Evolutionary conservation across 129 eudicot species (phyloP), one percentile per base, ranked within the genome.

Genomic region (Gnaphalium uliginosum): DNA sequence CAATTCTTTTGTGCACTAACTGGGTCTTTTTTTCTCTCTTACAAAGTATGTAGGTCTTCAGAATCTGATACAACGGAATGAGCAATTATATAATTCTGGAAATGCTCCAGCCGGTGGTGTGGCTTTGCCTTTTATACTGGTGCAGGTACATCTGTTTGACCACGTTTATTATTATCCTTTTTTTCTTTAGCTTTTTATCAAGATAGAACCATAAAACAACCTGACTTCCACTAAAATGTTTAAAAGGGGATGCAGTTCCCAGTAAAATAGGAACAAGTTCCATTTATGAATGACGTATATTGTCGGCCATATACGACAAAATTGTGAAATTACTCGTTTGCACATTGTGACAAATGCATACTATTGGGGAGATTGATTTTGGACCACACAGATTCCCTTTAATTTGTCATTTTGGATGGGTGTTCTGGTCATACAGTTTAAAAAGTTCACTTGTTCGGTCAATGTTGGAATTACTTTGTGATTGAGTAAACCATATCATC

Each of bases 101-200:
- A 76, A 85, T 86, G 80, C 83, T 77, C 96, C 89, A 30, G 78
- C 80, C 32, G 88, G 86, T 37, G 96, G 97, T 23, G 87, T 89
- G 29, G 90, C 90, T 62, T 86, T 88, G 76, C 96, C 92, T 58
- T 88, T 91, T 75, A 83, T 91, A 53, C 74, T 78, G 76, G 90
- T 89, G 50, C 89, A 92, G 97, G 88, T 85, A 79, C 23, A 62
- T 4, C 57, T 74, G 29, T 70, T 54, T 76, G 39, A 23, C 62
- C 14, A 13, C 22, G 29, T 70, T 68, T 76, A 33, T 26, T 63
- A 57, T 43, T 64, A 57, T 15, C 7, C 30, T 17, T 17, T 70
- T 60, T 30, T 17, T 70, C 46, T 30, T 15, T 41, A 27, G 51
- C 62, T 14, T 39, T 26, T 27, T 33, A 25, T 58, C 39, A 17